Conservation (phyloP, 768 basidiomycete genomes). For the Saitozyma podzolica region DNA sequence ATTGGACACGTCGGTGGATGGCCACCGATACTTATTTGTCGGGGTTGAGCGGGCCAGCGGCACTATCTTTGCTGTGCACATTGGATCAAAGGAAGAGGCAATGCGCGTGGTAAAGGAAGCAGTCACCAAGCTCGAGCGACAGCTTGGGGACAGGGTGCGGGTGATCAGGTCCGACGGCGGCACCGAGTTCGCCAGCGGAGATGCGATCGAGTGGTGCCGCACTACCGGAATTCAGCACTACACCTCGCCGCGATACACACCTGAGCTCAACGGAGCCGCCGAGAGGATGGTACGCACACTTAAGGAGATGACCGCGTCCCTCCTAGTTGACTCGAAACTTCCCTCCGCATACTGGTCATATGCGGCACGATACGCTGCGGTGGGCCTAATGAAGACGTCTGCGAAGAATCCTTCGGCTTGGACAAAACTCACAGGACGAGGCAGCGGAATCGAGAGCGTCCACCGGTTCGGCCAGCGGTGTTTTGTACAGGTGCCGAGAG, state of each 20-base stretch:
- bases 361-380: slow-evolving; percentile 6
- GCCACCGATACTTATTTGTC: background rate
- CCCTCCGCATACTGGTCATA: slow-evolving; percentile 4
- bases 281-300: slow-evolving; percentile 6
- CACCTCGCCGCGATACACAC: slow-evolving; percentile 3
- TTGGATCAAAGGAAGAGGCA: background rate
- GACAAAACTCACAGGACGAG: slow-evolving; percentile 1
- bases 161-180: slow-evolving; percentile 5
- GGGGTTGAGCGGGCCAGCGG: background rate
- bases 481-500: background rate
- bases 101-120: no score
- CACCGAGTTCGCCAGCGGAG: slow-evolving; percentile 3
- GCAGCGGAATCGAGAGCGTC: background rate
- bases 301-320: background rate
- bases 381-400: background rate
- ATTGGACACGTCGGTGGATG: background rate
- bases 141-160: slow-evolving; percentile 3
- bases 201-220: background rate
- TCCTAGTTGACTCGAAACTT: background rate
- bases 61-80: background rate
- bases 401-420: background rate
- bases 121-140: background rate
- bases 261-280: slow-evolving; percentile 3
- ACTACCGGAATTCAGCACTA: slow-evolving; percentile 1
- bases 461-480: background rate